These are phyloP conservation scores for Prinsepia uniflora DNA, from an alignment of 306 rosid species.

Conservation along the genomic window DNA sequence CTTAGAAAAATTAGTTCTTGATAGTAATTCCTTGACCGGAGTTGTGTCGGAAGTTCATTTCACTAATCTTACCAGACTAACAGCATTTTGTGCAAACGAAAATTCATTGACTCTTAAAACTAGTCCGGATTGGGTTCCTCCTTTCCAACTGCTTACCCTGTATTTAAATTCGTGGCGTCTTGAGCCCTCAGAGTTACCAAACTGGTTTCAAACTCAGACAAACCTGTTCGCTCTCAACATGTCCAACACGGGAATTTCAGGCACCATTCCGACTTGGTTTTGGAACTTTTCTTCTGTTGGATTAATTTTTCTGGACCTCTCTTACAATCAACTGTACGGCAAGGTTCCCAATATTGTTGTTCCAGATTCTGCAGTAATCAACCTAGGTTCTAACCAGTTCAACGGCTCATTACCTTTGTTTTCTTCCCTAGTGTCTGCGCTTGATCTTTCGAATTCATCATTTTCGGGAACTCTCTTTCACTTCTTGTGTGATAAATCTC, in stretches of 20 bases:
- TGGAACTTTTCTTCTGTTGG: not conserved
- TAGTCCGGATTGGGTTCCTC: slow-evolving; percentile 8
- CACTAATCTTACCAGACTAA: not conserved
- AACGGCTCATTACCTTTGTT: slow-evolving; percentile 1
- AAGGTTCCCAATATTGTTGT: slow-evolving; percentile 2
- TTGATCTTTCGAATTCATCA: slow-evolving; percentile 8
- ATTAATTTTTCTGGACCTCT: not conserved
- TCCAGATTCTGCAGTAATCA: not conserved
- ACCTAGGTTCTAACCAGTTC: not conserved
- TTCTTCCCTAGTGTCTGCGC: not conserved
- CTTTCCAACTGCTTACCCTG: slow-evolving; percentile 28
- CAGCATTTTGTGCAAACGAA: accelerated
- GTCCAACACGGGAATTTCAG: slow-evolving; percentile 6
- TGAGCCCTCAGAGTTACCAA: slow-evolving; percentile 30
- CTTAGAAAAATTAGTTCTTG: too few species aligned
- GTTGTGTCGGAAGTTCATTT: slow-evolving; percentile 13
- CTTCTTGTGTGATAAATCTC: not conserved
- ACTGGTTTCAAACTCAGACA: slow-evolving; percentile 31
- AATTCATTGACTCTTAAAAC: slow-evolving; percentile 9
- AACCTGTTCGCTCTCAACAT: not conserved
- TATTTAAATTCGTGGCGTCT: slow-evolving; percentile 20
- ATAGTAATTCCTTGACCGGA: not conserved
- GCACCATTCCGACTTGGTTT: slow-evolving; percentile 13
- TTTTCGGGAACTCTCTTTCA: not conserved
- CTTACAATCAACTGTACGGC: slow-evolving; percentile 25